Conservation (phyloP, 164 flowering plant species). For the Tetrastigma voinierianum region DNA sequence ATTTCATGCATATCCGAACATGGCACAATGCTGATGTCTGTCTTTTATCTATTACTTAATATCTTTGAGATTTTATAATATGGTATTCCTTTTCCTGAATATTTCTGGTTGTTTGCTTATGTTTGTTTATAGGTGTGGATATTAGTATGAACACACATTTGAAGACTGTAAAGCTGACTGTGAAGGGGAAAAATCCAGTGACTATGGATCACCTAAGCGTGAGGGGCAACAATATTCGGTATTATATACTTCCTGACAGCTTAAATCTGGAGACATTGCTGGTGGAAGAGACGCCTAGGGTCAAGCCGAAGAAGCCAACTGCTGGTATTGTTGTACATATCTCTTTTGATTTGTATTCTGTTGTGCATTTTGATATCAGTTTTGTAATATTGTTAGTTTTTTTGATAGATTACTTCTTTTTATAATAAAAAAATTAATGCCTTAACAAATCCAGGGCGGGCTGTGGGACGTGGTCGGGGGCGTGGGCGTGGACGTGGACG, state of each 20-base stretch:
- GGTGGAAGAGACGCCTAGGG: conserved; percentile 87
- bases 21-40: too few species aligned
- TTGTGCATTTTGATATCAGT: neutral
- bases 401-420: too few species aligned
- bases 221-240: conserved; percentile 86
- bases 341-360: neutral
- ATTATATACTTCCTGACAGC: conserved; percentile 91
- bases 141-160: conserved; percentile 93
- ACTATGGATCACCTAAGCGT: conserved; percentile 90
- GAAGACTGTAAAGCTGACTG: conserved; percentile 81
- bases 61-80: too few species aligned
- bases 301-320: conserved; percentile 91
- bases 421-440: too few species aligned
- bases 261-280: conserved; percentile 86
- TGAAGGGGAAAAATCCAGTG: conserved; percentile 84
- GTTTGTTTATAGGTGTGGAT: conserved; percentile 59
- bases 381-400: neutral
- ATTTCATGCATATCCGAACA: too few species aligned
- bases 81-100: too few species aligned
- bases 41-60: too few species aligned
- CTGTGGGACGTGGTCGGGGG: too few species aligned
- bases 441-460: too few species aligned
- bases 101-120: too few species aligned
- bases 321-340: conserved; percentile 53
- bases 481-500: too few species aligned